phyloP scores from a whole-genome alignment of 2,329 filamentous ascomycete species.

The Tolypocladium nubicola region DNA sequence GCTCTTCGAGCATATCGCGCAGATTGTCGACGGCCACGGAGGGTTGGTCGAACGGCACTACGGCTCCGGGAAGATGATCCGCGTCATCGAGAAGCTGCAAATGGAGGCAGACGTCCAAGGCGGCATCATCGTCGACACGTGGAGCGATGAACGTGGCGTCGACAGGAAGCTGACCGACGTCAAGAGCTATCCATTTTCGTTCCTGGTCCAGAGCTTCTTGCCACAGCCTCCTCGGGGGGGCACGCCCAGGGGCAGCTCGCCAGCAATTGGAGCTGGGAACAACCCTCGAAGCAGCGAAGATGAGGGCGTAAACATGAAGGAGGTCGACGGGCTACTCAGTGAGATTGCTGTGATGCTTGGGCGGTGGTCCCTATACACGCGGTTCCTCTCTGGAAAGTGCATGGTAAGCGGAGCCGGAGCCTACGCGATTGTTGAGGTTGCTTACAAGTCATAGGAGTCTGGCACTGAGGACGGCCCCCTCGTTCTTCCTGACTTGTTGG shows the following conservation, averaged over 20 bases:
- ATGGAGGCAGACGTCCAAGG: constrained; percentile 93
- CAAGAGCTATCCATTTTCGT: constrained; percentile 96
- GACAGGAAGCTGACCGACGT: constrained; percentile 86
- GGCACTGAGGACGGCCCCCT: constrained; percentile 45
- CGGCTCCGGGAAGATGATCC: constrained; percentile 83
- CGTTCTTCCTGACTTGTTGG: constrained; percentile 61
- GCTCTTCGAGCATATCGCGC: constrained; percentile 93
- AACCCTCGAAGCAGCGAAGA: constrained; percentile 64
- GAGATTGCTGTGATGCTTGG: constrained; percentile 90
- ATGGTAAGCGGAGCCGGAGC: constrained; percentile 41
- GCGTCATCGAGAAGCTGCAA: constrained; percentile 85
- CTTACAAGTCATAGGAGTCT: constrained; percentile 32
- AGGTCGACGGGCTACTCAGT: constrained; percentile 76
- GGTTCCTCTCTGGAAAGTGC: constrained; percentile 82
- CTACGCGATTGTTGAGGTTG: background rate
- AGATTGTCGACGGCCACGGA: constrained; percentile 89
- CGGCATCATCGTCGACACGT: constrained; percentile 90
- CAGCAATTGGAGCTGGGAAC: constrained; percentile 48
- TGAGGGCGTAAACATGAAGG: constrained; percentile 92
- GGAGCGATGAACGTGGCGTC: constrained; percentile 79
- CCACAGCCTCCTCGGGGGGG: constrained; percentile 55
- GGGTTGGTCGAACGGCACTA: constrained; percentile 90
- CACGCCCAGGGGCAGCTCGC: constrained; percentile 64
- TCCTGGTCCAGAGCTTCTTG: constrained; percentile 88
- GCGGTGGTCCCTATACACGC: constrained; percentile 84